Base-by-base conservation (phyloP, 2,329 filamentous ascomycete genomes). In the Tolypocladium ovalisporum region DNA sequence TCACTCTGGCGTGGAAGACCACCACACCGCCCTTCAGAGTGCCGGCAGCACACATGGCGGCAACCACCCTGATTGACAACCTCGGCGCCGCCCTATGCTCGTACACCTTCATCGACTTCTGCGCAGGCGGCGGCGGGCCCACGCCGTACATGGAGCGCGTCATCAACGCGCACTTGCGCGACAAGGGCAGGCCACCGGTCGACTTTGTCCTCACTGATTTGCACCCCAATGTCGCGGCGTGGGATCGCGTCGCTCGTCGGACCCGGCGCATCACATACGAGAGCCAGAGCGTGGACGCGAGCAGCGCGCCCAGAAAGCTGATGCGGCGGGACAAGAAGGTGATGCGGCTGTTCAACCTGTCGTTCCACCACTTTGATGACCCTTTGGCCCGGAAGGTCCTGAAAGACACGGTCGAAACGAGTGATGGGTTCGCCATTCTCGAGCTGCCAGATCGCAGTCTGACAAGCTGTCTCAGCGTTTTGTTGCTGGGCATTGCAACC, bases 311-410 rank as follows among this genome's bases (percentile, higher is more conserved):
- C n/a, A 65, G 70, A 36, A 70, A 76, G 44, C 68, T 85, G 36
- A 70, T 81, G 52, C 64, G 57, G 27, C 66, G 65, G 13, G 73
- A 72, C 4, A 75, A 73, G 54, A 79, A 77, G 65, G 79, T 88
- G 27, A 87, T 90, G 66, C 77, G 88, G 5, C 72, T 90, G 54
- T 91, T 88, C 69, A 88, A 86, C 67, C 75, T 90, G 2, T 82
- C 86, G 1, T 92, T 92, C 65, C 88, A 91, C 70, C 88, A 91
- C 71, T 91, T 91, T 63, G 79, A 84, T 60, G 85, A 90, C 64
- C 71, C 72, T 4, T 70, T 84, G 22, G 88, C 85, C 0, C 72
- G 68, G 32, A 75, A 76, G 10, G 86, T 90, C 35, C 68, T 92
- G 36, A 75, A 75, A 55, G 84, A 87, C 66, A 86, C 85, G 0